Evolutionary conservation across 2,329 filamentous ascomycete species (phyloP).

Genomic region (Curvularia spicifera): DNA sequence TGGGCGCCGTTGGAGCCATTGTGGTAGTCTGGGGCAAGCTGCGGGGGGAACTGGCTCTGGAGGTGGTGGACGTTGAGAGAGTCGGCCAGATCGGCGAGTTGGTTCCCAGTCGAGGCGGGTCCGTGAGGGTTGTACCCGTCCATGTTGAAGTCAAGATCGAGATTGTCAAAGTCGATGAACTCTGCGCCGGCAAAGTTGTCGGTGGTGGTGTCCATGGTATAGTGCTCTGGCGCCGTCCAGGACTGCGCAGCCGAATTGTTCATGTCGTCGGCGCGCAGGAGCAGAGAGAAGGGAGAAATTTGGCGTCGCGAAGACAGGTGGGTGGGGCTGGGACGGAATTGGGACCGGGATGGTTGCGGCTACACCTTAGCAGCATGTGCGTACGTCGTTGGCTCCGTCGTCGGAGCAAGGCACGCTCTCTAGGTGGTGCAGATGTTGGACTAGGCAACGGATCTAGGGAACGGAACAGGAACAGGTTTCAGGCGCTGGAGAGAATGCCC

Average conservation of each 20-base stretch:
- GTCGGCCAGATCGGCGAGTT: constrained; percentile 43
- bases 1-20: constrained; percentile 29
- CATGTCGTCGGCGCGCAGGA: constrained; percentile 37
- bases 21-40: constrained; percentile 33
- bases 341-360: constrained; percentile 5
- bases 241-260: constrained; percentile 40
- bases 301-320: constrained; percentile 16
- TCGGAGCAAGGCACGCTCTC: not conserved
- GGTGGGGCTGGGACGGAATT: constrained; percentile 14
- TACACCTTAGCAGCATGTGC: constrained; percentile 11
- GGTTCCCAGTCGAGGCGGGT: constrained; percentile 29
- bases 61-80: constrained; percentile 45
- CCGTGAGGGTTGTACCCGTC: constrained; percentile 34
- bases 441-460: not conserved
- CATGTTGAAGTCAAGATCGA: constrained; percentile 42
- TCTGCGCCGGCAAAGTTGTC: constrained; percentile 55
- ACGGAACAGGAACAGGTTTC: not conserved
- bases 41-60: constrained; percentile 40
- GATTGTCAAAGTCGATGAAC: constrained; percentile 47
- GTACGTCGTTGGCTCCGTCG: not conserved
- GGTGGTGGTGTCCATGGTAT: constrained; percentile 51
- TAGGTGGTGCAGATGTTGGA: not conserved
- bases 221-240: constrained; percentile 51
- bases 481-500: constrained; percentile 4
- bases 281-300: constrained; percentile 18